Conservation (phyloP, 495 filamentous ascomycete genomes). For the Tuber calosporum region DNA sequence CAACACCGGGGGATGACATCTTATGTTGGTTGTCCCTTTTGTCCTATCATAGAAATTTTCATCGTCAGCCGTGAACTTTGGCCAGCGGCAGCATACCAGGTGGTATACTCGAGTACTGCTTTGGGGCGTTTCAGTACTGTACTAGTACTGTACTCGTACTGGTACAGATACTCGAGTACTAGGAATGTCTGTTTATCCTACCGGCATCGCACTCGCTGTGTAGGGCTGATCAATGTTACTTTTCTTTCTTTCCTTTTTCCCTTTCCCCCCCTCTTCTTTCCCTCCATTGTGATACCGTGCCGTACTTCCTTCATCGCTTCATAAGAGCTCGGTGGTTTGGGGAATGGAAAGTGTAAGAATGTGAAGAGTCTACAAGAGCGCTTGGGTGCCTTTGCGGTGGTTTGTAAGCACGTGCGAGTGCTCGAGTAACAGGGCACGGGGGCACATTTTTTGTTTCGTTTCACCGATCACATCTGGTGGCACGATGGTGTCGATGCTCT, state of each 20-base stretch:
- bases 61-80: not conserved
- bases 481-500: not conserved
- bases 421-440: not conserved
- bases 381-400: not conserved
- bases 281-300: not conserved
- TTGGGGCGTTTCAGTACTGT: not conserved
- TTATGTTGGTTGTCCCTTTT: not conserved
- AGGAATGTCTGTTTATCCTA: not conserved
- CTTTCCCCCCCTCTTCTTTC: not conserved
- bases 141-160: too few relatives aligned
- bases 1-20: too few relatives aligned
- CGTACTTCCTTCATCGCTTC: not conserved
- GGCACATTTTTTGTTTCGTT: not conserved
- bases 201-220: too few relatives aligned
- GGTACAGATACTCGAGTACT: too few relatives aligned
- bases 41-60: not conserved
- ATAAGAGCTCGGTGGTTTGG: not conserved
- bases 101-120: too few relatives aligned
- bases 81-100: not conserved
- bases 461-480: not conserved
- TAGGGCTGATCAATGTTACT: not conserved
- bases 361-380: not conserved
- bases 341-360: not conserved
- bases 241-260: not conserved
- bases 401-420: not conserved